phyloP scores from a whole-genome alignment of 2,329 filamentous ascomycete species.

The Cyanodermella asteris region DNA sequence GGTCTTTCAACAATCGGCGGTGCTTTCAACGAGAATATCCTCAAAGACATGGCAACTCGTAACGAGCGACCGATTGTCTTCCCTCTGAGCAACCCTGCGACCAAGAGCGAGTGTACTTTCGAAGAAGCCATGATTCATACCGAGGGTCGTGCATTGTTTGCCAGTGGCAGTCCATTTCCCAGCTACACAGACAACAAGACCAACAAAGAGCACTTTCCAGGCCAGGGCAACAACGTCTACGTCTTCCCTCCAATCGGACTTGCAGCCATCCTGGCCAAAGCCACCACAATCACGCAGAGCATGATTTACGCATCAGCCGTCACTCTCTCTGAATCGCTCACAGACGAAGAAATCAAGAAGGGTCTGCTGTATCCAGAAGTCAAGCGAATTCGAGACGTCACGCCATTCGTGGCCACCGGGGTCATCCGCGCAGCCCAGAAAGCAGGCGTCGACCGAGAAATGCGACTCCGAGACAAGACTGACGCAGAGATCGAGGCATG shows the following conservation, averaged over 20 bases:
- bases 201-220: conserved; percentile 26
- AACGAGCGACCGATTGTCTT: conserved; percentile 80
- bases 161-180: conserved; percentile 81
- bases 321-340: conserved; percentile 25
- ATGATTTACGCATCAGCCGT: conserved; percentile 93
- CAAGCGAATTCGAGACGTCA: conserved; percentile 77
- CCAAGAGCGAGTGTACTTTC: conserved; percentile 94
- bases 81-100: conserved; percentile 86
- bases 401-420: conserved; percentile 63
- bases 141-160: conserved; percentile 77
- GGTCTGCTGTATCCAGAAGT: conserved; percentile 83
- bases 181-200: conserved; percentile 29
- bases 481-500: conserved; percentile 23
- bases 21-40: conserved; percentile 72
- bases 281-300: conserved; percentile 70
- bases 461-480: conserved; percentile 19
- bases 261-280: conserved; percentile 77
- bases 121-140: conserved; percentile 84
- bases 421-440: conserved; percentile 82
- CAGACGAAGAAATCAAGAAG: conserved; percentile 56
- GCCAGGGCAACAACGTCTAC: conserved; percentile 60
- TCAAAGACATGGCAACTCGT: conserved; percentile 38
- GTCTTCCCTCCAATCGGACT: conserved; percentile 94
- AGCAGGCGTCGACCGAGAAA: conserved; percentile 43
- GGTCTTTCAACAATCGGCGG: conserved; percentile 87